Base-by-base conservation (phyloP, 2,329 filamentous ascomycete species). In the Bipolaris oryzae region DNA sequence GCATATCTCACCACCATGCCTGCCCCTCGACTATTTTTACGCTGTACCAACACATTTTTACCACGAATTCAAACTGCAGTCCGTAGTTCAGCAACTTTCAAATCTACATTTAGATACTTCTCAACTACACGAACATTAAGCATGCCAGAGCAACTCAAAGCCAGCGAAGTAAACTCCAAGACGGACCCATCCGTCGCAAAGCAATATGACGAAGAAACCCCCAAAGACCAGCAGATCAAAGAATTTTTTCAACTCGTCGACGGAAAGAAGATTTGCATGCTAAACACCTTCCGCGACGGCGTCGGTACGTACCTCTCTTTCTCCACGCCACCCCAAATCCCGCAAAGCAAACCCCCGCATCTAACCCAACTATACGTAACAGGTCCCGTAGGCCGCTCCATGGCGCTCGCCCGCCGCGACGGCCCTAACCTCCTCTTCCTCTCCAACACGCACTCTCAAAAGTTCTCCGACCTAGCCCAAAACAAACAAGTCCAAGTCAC, bases 351-450 rank as follows among this genome's bases (percentile, higher is more conserved):
- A 23, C 7, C n/a, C n/a, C n/a, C n/a, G n/a, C n/a, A n/a, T n/a
- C n/a, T n/a, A n/a, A n/a, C n/a, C n/a, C n/a, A n/a, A n/a, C n/a
- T n/a, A n/a, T n/a, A n/a, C n/a, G n/a, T n/a, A n/a, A n/a, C n/a
- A 74, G 72, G 73, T 51, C 78, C 78, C 15, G 77, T 80, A 33
- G 76, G 75, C 35, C 79, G 81, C 57, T 77, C 78, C 53, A 83
- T 83, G 81, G 79, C 76, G 43, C 67, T 81, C 23, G 78, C 79
- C 50, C 79, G 91, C 88, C 74, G 91, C 50, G 62, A 65, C 47
- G 81, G 81, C 10, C 80, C 80, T 6, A 80, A 83, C 68, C 80
- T 82, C 67, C 76, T 82, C 62, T 82, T 81, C 74, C 76, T 83
- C 44, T 70, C 79, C 67, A 83, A 83, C 73, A 69, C 64, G 23